phyloP scores from a whole-genome alignment of 2,329 filamentous ascomycete genomes.

The Clonostachys chloroleuca region DNA sequence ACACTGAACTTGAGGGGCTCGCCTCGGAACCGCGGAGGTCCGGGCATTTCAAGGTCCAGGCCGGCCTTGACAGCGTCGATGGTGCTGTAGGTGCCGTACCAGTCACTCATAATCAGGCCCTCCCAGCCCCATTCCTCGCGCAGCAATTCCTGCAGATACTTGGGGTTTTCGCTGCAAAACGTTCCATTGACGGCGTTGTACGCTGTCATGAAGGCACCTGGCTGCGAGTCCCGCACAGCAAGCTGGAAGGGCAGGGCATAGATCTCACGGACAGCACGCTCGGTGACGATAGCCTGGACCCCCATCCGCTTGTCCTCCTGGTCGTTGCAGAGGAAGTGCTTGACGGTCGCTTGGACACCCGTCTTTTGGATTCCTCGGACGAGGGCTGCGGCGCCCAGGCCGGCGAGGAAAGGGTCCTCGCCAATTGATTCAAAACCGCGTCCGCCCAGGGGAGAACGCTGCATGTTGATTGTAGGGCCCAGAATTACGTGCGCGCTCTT shows the following conservation, averaged over 20 bases:
- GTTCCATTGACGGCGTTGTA: conserved; percentile 57
- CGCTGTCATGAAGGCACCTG: conserved; percentile 52
- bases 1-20: conserved; percentile 46
- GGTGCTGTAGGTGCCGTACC: conserved; percentile 53
- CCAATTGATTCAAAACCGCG: conserved; percentile 56
- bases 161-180: conserved; percentile 48
- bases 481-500: conserved; percentile 56
- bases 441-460: conserved; percentile 54
- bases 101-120: conserved; percentile 56
- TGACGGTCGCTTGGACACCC: conserved; percentile 51
- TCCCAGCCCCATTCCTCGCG: conserved; percentile 54
- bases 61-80: conserved; percentile 44
- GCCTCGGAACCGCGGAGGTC: conserved; percentile 45
- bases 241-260: conserved; percentile 56
- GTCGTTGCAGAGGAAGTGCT: conserved; percentile 60
- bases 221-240: conserved; percentile 43
- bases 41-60: conserved; percentile 57
- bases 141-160: conserved; percentile 44
- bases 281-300: conserved; percentile 49
- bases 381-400: conserved; percentile 47
- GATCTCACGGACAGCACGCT: conserved; percentile 53
- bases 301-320: conserved; percentile 54
- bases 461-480: conserved; percentile 61
- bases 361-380: conserved; percentile 51
- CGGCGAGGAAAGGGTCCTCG: conserved; percentile 54